Percentiles rank a stretch among this genome's conserved stretches.
Evolutionary conservation across 441 rosid species (phyloP).

Genomic region (Rhodomyrtus psidioides): DNA sequence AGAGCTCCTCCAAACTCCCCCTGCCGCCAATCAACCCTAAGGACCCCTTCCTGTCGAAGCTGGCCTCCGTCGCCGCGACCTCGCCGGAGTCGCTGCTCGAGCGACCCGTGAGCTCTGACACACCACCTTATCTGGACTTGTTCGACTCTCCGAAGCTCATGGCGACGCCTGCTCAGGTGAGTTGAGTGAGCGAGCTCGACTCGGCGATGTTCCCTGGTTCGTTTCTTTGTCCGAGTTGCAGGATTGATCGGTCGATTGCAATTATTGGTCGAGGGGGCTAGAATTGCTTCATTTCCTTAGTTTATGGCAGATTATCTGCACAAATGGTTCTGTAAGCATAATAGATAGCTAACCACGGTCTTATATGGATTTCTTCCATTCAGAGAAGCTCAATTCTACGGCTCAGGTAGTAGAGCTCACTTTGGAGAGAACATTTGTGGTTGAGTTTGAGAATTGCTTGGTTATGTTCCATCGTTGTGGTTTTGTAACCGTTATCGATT

Average conservation of each 20-base stretch:
- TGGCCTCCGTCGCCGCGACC: slow-evolving; percentile 48
- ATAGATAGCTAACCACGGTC: not conserved
- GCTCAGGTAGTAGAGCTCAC: not conserved
- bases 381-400: not conserved
- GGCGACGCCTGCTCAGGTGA: slow-evolving; percentile 74
- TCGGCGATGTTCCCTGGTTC: not conserved
- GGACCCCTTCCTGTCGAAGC: slow-evolving; percentile 60
- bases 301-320: not conserved
- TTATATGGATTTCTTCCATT: not conserved
- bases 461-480: not conserved
- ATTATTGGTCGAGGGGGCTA: not conserved
- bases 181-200: not conserved
- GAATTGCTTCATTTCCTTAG: not conserved
- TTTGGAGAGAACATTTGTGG: not conserved
- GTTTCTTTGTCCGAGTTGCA: not conserved
- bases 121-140: slow-evolving; percentile 66
- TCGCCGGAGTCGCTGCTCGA: slow-evolving; percentile 48
- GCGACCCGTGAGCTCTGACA: slow-evolving; percentile 32
- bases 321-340: too few species aligned
- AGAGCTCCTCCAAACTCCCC: slow-evolving; percentile 28
- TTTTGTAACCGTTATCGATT: not conserved
- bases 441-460: not conserved
- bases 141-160: slow-evolving; percentile 69
- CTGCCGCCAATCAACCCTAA: slow-evolving; percentile 68
- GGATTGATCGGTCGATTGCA: not conserved